phyloP scores from a whole-genome alignment of 495 filamentous ascomycete species.

The Penicillium macrosclerotiorum region DNA sequence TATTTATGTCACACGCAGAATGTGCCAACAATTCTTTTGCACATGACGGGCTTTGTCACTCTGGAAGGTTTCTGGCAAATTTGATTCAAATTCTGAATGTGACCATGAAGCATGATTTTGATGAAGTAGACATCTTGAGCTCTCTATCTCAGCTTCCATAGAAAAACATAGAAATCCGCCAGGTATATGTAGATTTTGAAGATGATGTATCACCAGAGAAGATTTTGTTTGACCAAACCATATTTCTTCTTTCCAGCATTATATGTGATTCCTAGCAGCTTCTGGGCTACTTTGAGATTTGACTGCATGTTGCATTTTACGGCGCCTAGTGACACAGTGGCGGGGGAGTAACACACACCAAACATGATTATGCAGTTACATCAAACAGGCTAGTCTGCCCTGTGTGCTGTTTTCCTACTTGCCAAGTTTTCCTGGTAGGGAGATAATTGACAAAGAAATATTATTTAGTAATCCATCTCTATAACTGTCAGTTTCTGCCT shows the following conservation, averaged over 20 bases:
- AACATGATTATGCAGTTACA: conserved; percentile 7
- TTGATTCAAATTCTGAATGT: neutral
- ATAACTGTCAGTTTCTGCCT: too few species aligned
- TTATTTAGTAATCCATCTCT: conserved; percentile 12
- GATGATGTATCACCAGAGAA: too few species aligned
- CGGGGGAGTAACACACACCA: conserved; percentile 11
- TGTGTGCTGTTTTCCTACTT: neutral
- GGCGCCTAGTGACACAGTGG: conserved; percentile 9
- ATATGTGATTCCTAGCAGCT: too few species aligned
- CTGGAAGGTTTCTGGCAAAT: neutral
- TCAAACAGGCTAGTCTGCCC: too few species aligned
- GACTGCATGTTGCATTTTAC: conserved; percentile 8
- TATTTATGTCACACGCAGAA: conserved; percentile 20
- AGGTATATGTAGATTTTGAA: neutral
- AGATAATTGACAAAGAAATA: conserved; percentile 19
- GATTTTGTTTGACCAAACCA: too few species aligned
- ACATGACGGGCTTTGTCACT: neutral
- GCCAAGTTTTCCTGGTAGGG: conserved; percentile 1
- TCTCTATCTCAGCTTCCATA: neutral
- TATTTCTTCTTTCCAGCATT: too few species aligned
- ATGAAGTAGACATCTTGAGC: neutral
- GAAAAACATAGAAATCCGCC: too few species aligned
- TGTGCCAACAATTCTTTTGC: conserved; percentile 11
- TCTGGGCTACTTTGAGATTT: too few species aligned
- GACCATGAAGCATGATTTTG: neutral